A percentile compares a stretch with the other conserved stretches of the same genome.
phyloP scores from a whole-genome alignment of 331 rosid species.

The Telfairia occidentalis region DNA sequence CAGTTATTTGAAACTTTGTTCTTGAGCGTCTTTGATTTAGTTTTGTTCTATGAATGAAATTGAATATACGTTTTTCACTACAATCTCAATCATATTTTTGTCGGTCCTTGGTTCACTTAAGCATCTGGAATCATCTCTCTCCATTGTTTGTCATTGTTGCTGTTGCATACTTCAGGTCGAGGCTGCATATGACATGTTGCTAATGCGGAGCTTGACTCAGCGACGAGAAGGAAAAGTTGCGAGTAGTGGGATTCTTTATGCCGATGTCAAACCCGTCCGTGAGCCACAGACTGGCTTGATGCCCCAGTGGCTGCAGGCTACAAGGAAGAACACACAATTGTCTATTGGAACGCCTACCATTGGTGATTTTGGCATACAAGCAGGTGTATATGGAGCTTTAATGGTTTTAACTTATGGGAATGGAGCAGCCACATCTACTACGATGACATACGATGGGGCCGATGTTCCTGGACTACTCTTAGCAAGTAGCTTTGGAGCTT shows the following conservation, averaged over 20 bases:
- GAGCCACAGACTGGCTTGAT: background rate
- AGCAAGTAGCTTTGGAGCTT: constrained; percentile 95
- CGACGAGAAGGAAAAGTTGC: constrained; percentile 83
- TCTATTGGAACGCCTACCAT: constrained; percentile 59
- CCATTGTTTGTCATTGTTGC: constrained; percentile 5
- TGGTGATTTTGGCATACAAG: constrained; percentile 65
- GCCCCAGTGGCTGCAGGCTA: constrained; percentile 39
- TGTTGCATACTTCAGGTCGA: constrained; percentile 40
- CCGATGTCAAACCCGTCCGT: constrained; percentile 56
- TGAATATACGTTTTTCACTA: background rate
- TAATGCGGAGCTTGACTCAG: constrained; percentile 84
- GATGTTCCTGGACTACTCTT: constrained; percentile 83
- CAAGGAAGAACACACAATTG: constrained; percentile 47
- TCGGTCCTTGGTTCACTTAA: background rate
- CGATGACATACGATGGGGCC: constrained; percentile 41
- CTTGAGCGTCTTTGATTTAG: background rate
- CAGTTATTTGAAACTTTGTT: background rate
- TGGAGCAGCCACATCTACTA: constrained; percentile 42
- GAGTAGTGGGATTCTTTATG: constrained; percentile 61
- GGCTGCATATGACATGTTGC: constrained; percentile 94
- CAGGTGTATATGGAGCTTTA: constrained; percentile 83
- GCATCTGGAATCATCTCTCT: background rate
- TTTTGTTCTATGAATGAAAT: background rate
- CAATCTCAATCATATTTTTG: background rate
- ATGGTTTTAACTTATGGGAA: constrained; percentile 63